Base-by-base conservation (phyloP, 192 early-diverging fungal genomes). In the Chytriomyces hyalinus region DNA sequence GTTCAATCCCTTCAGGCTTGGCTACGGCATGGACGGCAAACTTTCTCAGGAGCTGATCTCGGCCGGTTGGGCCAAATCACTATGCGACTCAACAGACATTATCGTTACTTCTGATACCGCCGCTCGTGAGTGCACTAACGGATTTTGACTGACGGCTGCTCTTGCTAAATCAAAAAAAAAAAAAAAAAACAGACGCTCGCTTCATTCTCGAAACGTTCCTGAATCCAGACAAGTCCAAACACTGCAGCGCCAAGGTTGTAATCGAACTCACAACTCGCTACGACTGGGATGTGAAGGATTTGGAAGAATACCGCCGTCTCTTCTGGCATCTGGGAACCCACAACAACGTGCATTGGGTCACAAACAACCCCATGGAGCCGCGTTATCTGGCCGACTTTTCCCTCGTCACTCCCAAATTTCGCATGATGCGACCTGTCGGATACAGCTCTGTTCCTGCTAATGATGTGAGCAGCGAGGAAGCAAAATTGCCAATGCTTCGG, bases 301-400 rank as follows among this genome's bases (percentile, higher is more conserved):
- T 20, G 53, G 15, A 57, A 13, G 53, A 57, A 57, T 57, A 57
- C 53, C 53, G 53, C 53, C 15, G 15, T 57, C 20, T 57, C 53
- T n/a, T 57, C 15, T 57, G 53, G 53, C 53, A 20, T 57, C 53
- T 13, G 3, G 53, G 28, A 65, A 28, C 17, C 15, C 63, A 28
- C 63, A 26, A 70, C 9, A 62, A 61, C 6, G 50, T 72, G 15
- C 59, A 15, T 26, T 73, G 48, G 48, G 53, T 73, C 28, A 61
- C 72, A 17, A 73, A 73, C 44, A 73, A 73, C 26, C 72, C 72
- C 43, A 24, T 61, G 43, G 72, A 73, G 53, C 53, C 53, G 53
- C 53, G 53, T 20, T 20, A 57, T n/a, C 15, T 57, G 53, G 53
- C 53, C 1, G 53, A 57, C 53, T n/a, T 57, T 13, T 13, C 53